Conservation (phyloP, 2,329 filamentous ascomycete genomes). For the Hymenoscyphus fructigenus region DNA sequence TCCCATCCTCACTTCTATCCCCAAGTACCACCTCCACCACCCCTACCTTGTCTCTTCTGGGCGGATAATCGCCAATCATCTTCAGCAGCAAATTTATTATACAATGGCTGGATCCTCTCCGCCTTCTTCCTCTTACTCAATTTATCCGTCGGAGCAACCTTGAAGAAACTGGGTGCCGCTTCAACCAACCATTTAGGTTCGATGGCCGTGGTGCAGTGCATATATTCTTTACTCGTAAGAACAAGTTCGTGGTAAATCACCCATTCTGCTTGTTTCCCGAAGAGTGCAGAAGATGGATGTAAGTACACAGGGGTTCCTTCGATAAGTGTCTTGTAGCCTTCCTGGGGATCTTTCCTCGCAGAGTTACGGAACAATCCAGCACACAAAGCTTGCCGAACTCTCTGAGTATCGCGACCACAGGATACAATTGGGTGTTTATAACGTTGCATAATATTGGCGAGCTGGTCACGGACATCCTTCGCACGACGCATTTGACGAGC, state of each 20-base stretch:
- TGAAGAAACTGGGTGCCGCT: slow-evolving; percentile 98
- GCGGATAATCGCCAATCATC: slow-evolving; percentile 94
- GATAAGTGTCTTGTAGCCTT: slow-evolving; percentile 96
- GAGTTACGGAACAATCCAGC: slow-evolving; percentile 94
- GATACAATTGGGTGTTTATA: slow-evolving; percentile 81
- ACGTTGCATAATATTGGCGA: slow-evolving; percentile 90
- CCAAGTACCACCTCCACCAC: slow-evolving; percentile 92
- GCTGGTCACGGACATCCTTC: slow-evolving; percentile 88
- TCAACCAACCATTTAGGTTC: slow-evolving; percentile 95
- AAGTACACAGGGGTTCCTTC: slow-evolving; percentile 94
- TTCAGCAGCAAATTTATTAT: slow-evolving; percentile 87
- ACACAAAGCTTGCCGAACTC: slow-evolving; percentile 86
- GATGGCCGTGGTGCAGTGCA: slow-evolving; percentile 90
- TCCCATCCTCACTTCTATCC: slow-evolving; percentile 48
- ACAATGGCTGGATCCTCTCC: slow-evolving; percentile 91
- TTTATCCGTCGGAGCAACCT: slow-evolving; percentile 83
- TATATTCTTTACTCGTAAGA: slow-evolving; percentile 95
- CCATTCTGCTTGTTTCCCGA: slow-evolving; percentile 94
- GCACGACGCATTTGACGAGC: slow-evolving; percentile 84
- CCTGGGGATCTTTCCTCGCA: slow-evolving; percentile 90
- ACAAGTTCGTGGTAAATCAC: slow-evolving; percentile 92
- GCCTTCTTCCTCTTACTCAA: slow-evolving; percentile 90
- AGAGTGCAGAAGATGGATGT: slow-evolving; percentile 87
- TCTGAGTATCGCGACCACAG: slow-evolving; percentile 83
- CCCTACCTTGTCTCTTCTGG: slow-evolving; percentile 79